phyloP scores from a whole-genome alignment of 257 asterid species.

The Solanum bukasovii region DNA sequence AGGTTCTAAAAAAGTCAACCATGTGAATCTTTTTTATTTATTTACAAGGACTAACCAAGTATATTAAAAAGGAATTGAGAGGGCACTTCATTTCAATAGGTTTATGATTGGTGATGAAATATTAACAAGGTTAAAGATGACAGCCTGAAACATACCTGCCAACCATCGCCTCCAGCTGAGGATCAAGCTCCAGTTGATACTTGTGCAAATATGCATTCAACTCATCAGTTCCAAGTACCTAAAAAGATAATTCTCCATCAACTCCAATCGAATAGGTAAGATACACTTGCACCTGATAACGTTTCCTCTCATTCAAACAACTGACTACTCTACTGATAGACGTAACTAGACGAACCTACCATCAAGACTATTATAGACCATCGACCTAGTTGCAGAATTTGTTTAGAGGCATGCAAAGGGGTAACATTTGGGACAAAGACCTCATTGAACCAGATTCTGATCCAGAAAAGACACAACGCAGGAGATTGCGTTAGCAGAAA shows the following conservation, averaged over 20 bases:
- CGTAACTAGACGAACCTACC: background rate
- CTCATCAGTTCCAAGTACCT: slow-evolving; percentile 38
- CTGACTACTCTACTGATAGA: background rate
- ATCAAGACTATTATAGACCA: background rate
- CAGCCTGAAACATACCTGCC: slow-evolving; percentile 16
- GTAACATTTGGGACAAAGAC: background rate
- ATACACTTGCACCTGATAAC: background rate
- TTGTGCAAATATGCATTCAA: slow-evolving; percentile 28
- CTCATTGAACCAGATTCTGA: background rate
- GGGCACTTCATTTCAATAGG: background rate
- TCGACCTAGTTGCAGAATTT: background rate
- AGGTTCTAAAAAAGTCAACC: background rate
- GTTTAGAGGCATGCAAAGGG: background rate
- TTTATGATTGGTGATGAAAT: background rate
- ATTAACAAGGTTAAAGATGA: background rate
- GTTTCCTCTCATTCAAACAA: background rate
- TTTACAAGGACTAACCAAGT: background rate
- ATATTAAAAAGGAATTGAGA: background rate
- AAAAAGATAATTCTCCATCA: background rate
- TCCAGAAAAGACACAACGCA: background rate
- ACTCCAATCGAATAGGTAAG: background rate
- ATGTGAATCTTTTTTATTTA: background rate
- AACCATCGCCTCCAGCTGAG: slow-evolving; percentile 31
- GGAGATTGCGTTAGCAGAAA: background rate
- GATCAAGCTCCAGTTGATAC: slow-evolving; percentile 23